These are phyloP conservation scores for Clathrospora elynae DNA, from an alignment of 2,329 filamentous ascomycete genomes.

Conservation along the genomic window DNA sequence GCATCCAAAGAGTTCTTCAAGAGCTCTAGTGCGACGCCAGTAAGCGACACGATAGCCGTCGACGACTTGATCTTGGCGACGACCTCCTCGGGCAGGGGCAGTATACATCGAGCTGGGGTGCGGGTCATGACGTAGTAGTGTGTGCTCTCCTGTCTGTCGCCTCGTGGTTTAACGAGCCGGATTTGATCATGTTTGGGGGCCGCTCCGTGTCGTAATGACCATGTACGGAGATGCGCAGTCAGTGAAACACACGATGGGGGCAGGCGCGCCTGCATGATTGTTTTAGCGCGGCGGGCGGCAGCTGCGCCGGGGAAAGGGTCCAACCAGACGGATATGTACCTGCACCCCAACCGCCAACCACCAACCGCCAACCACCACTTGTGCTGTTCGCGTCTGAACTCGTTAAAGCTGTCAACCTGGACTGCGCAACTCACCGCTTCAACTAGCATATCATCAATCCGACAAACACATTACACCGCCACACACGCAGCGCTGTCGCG, in stretches of 20 bases:
- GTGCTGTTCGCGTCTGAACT: no score
- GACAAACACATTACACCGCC: not conserved
- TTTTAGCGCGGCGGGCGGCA: slow-evolving; percentile 9
- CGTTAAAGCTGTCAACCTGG: slow-evolving; percentile 1
- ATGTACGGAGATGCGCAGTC: slow-evolving; percentile 14
- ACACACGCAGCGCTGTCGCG: not conserved
- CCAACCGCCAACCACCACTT: no score
- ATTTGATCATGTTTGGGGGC: slow-evolving; percentile 14
- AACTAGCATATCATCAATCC: not conserved
- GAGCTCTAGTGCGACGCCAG: slow-evolving; percentile 71
- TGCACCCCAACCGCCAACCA: not conserved
- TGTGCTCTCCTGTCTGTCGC: slow-evolving; percentile 4
- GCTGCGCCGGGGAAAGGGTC: slow-evolving; percentile 22
- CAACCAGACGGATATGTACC: slow-evolving; percentile 15
- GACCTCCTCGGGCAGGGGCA: slow-evolving; percentile 71
- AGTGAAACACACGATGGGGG: not conserved
- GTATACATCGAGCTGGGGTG: slow-evolving; percentile 55
- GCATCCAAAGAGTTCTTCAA: slow-evolving; percentile 87
- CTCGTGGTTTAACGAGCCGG: slow-evolving; percentile 7
- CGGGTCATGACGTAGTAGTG: slow-evolving; percentile 24
- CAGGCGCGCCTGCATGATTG: not conserved
- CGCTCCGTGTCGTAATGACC: slow-evolving; percentile 6
- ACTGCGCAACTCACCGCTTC: no score
- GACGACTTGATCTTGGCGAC: slow-evolving; percentile 84
- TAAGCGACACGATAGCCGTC: slow-evolving; percentile 74